phyloP scores from a whole-genome alignment of 345 rosid genomes.

The Aethionema arabicum region DNA sequence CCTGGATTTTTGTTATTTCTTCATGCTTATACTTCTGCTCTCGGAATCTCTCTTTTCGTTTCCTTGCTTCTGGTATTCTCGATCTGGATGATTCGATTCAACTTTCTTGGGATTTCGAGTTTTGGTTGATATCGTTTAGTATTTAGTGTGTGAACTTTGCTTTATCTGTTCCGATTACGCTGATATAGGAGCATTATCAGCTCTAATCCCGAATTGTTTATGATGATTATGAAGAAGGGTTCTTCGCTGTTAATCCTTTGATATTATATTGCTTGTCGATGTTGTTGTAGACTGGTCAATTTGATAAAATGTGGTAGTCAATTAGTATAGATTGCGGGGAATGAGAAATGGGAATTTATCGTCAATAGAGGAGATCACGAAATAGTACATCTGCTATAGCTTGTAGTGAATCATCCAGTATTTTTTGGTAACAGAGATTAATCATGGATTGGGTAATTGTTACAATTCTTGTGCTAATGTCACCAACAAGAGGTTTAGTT shows the following conservation, averaged over 20 bases:
- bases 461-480: too few relatives aligned
- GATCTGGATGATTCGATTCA: conserved; percentile 16
- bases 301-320: conserved; percentile 68
- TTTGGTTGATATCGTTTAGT: background rate
- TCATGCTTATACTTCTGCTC: background rate
- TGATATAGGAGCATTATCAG: background rate
- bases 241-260: conserved; percentile 2
- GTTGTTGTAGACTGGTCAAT: too few relatives aligned
- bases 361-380: too few relatives aligned
- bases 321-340: too few relatives aligned
- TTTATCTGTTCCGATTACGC: background rate
- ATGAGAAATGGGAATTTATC: too few relatives aligned
- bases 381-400: too few relatives aligned
- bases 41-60: conserved; percentile 17
- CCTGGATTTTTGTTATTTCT: background rate
- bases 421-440: too few relatives aligned
- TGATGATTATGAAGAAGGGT: background rate
- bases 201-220: background rate
- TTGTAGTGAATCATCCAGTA: too few relatives aligned
- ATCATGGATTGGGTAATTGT: too few relatives aligned
- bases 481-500: too few relatives aligned
- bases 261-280: background rate
- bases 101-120: background rate
- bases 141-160: background rate
- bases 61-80: background rate